Base-by-base conservation (phyloP, 2,329 filamentous ascomycete genomes). In the Didymella arachidicola region DNA sequence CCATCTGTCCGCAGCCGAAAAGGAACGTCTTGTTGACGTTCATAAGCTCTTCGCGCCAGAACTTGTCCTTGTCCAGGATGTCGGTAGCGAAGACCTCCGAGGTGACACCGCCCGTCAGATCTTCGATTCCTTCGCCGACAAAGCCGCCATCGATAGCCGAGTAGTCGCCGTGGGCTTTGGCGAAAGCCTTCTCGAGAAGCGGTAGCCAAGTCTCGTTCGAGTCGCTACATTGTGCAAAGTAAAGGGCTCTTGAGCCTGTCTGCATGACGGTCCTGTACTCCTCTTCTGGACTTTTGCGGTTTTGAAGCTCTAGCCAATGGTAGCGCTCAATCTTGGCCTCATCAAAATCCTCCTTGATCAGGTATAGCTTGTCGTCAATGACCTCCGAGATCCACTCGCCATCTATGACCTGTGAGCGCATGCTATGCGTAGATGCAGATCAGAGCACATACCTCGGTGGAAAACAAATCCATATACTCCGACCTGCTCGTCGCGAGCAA, bases 331-430 rank as follows among this genome's bases (percentile, higher is more conserved):
- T 88, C 1, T 87, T 89, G 32, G 80, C 72, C 52, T 91, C 90
- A 64, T 96, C 91, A 80, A 92, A 96, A 71, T 90, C 89, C 4
- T 91, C 89, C 1, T 90, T 91, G 59, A 89, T 91, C 18, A 96
- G 84, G 73, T 91, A 96, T 2, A 97, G 83, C 77, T 96, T 96
- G 76, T 97, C 93, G 71, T 97, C 93, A 59, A 97, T 87, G 61
- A 97, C 93, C 57, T 91, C 93, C 67, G 93, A 92, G 56, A 94
- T 90, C 93, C 92, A 97, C 77, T 95, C 91, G 52, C 92, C 92
- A 66, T 94, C 91, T 85, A 64, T 46, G 45, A 47, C 14, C 54
- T 16, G 60, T 76, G 43, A 76, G 73, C 61, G 42, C 30, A 48
- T 53, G 55, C 50, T 57, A 47, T 51, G 36, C 49, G 45, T 7